Base-by-base conservation (phyloP, 2,329 filamentous ascomycete genomes). In the Aureobasidium sp. region DNA sequence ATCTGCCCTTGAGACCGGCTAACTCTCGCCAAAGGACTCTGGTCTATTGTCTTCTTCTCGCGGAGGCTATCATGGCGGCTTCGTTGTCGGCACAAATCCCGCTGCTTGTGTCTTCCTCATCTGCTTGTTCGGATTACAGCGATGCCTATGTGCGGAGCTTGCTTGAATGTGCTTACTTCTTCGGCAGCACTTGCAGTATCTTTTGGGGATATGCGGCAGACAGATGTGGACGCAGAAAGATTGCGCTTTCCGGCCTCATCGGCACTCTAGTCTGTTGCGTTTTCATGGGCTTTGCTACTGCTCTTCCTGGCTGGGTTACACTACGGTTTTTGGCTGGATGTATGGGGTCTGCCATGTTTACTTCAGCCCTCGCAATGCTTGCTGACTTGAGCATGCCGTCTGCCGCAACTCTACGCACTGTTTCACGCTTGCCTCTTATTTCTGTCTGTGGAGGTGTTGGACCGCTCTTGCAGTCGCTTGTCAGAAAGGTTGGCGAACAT, bases 31-130 rank as follows among this genome's bases (percentile, higher is more conserved):
- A 74, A 56, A 55, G 74, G 58, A 63, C 62, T 50, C 63, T 75
- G 57, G 70, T 75, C 41, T 74, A 74, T 58, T 61, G 73, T 22
- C 60, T 75, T 22, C 73, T 74, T 54, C 64, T 76, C n/a, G 72
- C 72, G 6, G 73, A 75, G 64, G 72, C 72, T 65, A 73, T 75
- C 60, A 74, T 75, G 69, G 69, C 72, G 22, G 72, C 73, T n/a
- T 73, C 70, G 49, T 66, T 75, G 6, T 71, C 73, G 44, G 68
- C 72, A 12, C 72, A 74, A 55, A 68, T 75, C 34, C 69, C 71
- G 56, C 70, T 74, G 63, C 66, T 75, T 16, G 62, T 74, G 10
- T 5, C 29, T 3, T 70, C 70, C n/a, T 64, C 70, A 21, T 66
- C 72, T 25, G 70, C 66, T 53, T 75, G 73, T 58, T 68, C 70